A percentile compares a stretch with the other conserved stretches of the same genome.
Evolutionary conservation across 306 rosid species (phyloP).

Genomic region (Hippophae rhamnoides): DNA sequence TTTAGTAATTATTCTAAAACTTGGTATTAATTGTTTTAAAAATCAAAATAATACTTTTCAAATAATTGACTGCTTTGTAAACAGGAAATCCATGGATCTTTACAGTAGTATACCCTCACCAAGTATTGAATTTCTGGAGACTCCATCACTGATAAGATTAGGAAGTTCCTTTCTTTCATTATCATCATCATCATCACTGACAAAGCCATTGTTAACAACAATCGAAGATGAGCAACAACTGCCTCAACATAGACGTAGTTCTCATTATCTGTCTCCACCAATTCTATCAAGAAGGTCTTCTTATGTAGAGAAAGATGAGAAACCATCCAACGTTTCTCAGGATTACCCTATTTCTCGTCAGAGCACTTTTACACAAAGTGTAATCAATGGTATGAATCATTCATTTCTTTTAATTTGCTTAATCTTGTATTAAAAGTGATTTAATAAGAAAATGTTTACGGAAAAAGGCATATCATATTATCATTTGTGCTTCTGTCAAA

Average conservation of each 20-base stretch:
- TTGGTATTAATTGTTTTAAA: no score
- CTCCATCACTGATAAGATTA: constrained; percentile 64
- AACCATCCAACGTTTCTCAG: constrained; percentile 46
- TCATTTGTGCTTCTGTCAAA: no score
- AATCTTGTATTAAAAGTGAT: no score
- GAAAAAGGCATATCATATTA: no score
- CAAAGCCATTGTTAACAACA: constrained; percentile 49
- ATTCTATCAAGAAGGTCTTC: constrained; percentile 42
- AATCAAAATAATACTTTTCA: no score
- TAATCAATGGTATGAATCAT: constrained; percentile 54
- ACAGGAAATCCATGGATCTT: constrained; percentile 92
- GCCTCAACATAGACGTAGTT: constrained; percentile 38
- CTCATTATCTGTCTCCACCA: constrained; percentile 62
- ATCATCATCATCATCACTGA: constrained; percentile 56
- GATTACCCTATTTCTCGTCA: constrained; percentile 55
- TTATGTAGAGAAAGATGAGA: constrained; percentile 29
- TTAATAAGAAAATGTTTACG: no score
- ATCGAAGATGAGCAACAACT: constrained; percentile 36
- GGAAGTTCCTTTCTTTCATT: constrained; percentile 88
- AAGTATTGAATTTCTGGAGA: constrained; percentile 70
- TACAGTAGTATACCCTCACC: constrained; percentile 89
- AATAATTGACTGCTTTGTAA: no score
- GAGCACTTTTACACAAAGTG: constrained; percentile 69
- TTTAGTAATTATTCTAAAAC: no score
- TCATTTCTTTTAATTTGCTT: no score